These are phyloP conservation scores for Zymoseptoria pseudotritici DNA, from an alignment of 2,329 filamentous ascomycete genomes.

Conservation along the genomic window DNA sequence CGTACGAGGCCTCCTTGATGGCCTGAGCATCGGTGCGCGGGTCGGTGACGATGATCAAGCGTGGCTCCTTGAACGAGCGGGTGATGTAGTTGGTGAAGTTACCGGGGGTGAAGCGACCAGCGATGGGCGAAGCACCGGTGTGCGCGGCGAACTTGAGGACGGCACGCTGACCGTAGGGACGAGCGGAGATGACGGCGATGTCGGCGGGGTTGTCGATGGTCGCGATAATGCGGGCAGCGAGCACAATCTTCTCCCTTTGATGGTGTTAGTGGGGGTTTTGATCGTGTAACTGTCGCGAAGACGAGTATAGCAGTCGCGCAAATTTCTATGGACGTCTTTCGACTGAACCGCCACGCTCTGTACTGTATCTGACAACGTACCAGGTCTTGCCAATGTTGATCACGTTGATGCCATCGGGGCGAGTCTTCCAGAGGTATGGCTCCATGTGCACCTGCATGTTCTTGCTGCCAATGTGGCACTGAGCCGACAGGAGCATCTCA, in stretches of 20 bases:
- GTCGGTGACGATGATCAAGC: conserved; percentile 98
- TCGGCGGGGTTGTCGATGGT: conserved; percentile 99
- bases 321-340: no score
- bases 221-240: conserved; percentile 96
- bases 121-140: conserved; percentile 96
- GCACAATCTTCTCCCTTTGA: conserved; percentile 97
- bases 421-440: conserved; percentile 99
- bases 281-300: neutral
- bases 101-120: conserved; percentile 99
- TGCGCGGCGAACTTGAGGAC: conserved; percentile 99
- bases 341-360: neutral
- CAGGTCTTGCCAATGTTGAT: conserved; percentile 99
- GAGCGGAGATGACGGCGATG: conserved; percentile 98
- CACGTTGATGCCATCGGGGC: conserved; percentile 95
- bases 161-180: conserved; percentile 98
- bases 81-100: conserved; percentile 99
- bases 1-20: conserved; percentile 99
- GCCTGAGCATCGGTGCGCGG: conserved; percentile 99
- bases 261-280: conserved; percentile 9
- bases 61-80: conserved; percentile 99
- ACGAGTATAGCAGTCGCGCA: neutral
- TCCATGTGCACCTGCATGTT: conserved; percentile 99
- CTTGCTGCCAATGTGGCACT: conserved; percentile 95
- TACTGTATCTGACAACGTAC: conserved; percentile 47
- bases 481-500: conserved; percentile 97